Percentiles rank a stretch among this genome's conserved stretches.
These are phyloP conservation scores for Micractinium conductrix DNA, from an alignment of 139 green algal genomes.

Conservation along the genomic window DNA sequence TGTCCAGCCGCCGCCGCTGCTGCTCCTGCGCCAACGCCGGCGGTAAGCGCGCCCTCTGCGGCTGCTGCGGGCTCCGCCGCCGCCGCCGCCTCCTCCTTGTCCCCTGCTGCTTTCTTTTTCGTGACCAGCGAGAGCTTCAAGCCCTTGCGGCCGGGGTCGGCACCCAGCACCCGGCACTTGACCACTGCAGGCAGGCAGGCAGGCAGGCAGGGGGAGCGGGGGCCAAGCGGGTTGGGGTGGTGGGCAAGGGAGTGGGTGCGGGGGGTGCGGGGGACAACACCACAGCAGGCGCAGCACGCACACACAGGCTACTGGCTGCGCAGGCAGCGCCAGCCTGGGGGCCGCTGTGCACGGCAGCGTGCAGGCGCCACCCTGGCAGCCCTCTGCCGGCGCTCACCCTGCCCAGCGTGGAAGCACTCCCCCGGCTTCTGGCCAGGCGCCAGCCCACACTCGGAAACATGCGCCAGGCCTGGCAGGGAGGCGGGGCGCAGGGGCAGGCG, in stretches of 20 bases:
- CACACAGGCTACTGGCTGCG: too few species aligned
- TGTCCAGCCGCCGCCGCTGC: background rate
- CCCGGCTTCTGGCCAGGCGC: constrained; percentile 55
- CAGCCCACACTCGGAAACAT: constrained; percentile 73
- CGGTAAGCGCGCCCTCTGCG: constrained; percentile 28
- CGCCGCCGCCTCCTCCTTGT: background rate
- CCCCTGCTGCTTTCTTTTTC: constrained; percentile 16
- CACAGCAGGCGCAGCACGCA: too few species aligned
- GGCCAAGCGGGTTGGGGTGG: background rate
- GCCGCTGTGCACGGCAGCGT: too few species aligned
- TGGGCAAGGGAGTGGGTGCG: too few species aligned
- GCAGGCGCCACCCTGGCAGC: too few species aligned
- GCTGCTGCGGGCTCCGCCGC: constrained; percentile 11
- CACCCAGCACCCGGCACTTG: constrained; percentile 55
- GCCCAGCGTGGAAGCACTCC: constrained; percentile 66
- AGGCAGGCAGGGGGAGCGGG: background rate
- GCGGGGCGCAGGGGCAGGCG: constrained; percentile 23
- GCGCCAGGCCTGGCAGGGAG: constrained; percentile 36
- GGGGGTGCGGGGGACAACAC: background rate
- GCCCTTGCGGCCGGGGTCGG: constrained; percentile 45
- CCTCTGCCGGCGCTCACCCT: too few species aligned
- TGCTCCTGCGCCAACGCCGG: background rate
- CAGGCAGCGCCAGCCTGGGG: too few species aligned
- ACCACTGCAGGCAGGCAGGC: constrained; percentile 33
- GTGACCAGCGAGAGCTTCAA: constrained; percentile 58